phyloP scores from a whole-genome alignment of 1,284 basidiomycete genomes.

The Malassezia caprae region DNA sequence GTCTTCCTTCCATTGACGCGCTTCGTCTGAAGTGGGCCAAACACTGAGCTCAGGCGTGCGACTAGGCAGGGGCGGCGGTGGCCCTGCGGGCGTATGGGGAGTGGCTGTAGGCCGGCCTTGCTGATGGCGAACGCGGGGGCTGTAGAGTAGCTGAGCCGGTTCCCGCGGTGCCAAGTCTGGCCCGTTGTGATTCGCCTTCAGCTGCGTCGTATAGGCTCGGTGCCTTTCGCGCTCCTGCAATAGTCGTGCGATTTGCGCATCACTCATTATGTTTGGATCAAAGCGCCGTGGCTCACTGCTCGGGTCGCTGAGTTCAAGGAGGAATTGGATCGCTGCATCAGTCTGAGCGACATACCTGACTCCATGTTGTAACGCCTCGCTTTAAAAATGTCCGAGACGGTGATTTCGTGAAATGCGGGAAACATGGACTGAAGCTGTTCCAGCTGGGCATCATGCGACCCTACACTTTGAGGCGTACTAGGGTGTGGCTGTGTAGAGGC shows the following conservation, averaged over 20 bases:
- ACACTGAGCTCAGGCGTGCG: not conserved
- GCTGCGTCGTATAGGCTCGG: not conserved
- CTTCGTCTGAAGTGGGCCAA: not conserved
- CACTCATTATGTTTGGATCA: not conserved
- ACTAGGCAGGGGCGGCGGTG: not conserved
- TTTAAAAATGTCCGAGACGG: not conserved
- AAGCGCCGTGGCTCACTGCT: not conserved
- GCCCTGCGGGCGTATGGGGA: not conserved
- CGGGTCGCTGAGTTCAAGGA: conserved; percentile 9
- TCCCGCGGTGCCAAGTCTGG: conserved; percentile 1
- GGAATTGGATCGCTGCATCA: not conserved
- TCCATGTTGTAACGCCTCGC: conserved; percentile 5
- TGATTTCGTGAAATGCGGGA: not conserved
- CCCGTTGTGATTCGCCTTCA: not conserved
- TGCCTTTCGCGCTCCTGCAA: not conserved
- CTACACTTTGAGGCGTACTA: not conserved
- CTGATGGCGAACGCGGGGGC: conserved; percentile 4
- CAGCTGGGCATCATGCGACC: not conserved
- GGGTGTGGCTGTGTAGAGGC: not conserved
- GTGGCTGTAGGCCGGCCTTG: not conserved
- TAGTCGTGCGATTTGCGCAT: not conserved
- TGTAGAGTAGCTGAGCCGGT: conserved; percentile 7
- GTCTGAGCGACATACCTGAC: conserved; percentile 3
- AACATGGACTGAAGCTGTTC: conserved; percentile 12
- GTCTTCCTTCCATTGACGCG: conserved; percentile 6